Conservation (phyloP, 768 basidiomycete species). For the Hygrophorus russula region DNA sequence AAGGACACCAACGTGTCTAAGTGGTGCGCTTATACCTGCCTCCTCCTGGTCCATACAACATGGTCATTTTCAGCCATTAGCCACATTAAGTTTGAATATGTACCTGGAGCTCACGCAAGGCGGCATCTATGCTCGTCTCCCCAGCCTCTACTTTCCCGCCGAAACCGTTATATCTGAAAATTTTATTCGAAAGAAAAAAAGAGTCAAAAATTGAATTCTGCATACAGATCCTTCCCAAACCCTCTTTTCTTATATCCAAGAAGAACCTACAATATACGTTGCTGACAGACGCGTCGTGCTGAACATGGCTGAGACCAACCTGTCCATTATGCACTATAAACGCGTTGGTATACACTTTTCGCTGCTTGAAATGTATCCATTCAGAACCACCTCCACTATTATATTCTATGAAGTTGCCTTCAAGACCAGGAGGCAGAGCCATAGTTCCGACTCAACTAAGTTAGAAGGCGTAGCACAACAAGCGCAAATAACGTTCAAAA, state of each 20-base stretch:
- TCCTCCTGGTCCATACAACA: constrained; percentile 50
- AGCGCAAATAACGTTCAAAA: too few species aligned
- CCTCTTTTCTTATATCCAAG: constrained; percentile 76
- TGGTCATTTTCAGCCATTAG: not conserved
- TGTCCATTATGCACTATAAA: constrained; percentile 47
- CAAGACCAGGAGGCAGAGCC: constrained; percentile 36
- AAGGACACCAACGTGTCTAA: constrained; percentile 53
- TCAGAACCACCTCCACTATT: constrained; percentile 28
- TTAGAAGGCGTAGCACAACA: too few species aligned
- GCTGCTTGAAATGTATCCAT: constrained; percentile 35
- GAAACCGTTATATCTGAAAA: constrained; percentile 72
- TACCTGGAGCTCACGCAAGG: constrained; percentile 64
- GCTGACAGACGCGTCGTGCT: constrained; percentile 1
- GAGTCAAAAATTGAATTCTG: constrained; percentile 1
- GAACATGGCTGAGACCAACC: constrained; percentile 17
- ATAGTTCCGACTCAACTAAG: too few species aligned
- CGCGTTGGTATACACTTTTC: constrained; percentile 57
- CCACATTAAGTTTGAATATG: too few species aligned
- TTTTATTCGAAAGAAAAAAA: constrained; percentile 2
- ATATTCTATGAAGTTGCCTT: constrained; percentile 16
- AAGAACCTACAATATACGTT: constrained; percentile 34
- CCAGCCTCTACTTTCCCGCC: constrained; percentile 72
- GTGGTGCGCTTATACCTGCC: constrained; percentile 57
- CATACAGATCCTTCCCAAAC: constrained; percentile 54
- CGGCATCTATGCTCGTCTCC: constrained; percentile 61